Evolutionary conservation across 495 filamentous ascomycete species (phyloP).

Genomic region (Bryoglossum gracile): DNA sequence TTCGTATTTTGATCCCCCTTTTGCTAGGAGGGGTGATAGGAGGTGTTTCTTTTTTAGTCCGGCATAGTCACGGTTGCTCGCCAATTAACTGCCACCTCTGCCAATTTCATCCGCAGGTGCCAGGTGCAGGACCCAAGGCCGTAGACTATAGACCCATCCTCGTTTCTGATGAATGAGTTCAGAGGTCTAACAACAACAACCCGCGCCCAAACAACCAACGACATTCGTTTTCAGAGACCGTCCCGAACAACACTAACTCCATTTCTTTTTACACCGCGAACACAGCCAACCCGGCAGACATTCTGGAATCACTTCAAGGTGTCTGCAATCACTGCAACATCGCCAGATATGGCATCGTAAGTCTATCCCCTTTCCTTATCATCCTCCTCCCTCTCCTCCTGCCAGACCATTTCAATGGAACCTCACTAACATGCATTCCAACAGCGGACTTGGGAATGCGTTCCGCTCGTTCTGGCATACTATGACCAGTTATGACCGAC

Average conservation of each 20-base stretch:
- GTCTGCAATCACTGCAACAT: conserved; percentile 21
- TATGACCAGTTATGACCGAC: conserved; percentile 69
- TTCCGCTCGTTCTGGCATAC: conserved; percentile 91
- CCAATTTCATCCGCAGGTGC: no score
- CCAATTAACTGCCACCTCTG: no score
- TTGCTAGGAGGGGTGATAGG: no score
- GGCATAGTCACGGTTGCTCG: no score
- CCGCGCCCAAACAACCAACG: no score
- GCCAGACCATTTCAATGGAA: background rate
- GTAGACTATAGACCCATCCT: no score
- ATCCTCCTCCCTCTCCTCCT: background rate
- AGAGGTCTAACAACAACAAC: no score
- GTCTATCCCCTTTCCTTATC: conserved; percentile 16
- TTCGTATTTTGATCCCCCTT: no score
- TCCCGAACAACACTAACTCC: background rate
- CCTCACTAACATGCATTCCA: conserved; percentile 11
- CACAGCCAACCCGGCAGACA: conserved; percentile 14
- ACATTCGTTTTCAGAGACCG: conserved; percentile 5
- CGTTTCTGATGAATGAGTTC: no score
- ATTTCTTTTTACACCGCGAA: background rate
- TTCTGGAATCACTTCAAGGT: conserved; percentile 8
- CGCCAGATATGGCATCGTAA: conserved; percentile 28
- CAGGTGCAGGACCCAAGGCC: no score
- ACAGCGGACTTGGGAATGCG: conserved; percentile 20
- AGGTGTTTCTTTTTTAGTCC: no score